These are phyloP conservation scores for Metschnikowia dekortorum DNA, from an alignment of 805 yeast genomes.

Conservation along the genomic window DNA sequence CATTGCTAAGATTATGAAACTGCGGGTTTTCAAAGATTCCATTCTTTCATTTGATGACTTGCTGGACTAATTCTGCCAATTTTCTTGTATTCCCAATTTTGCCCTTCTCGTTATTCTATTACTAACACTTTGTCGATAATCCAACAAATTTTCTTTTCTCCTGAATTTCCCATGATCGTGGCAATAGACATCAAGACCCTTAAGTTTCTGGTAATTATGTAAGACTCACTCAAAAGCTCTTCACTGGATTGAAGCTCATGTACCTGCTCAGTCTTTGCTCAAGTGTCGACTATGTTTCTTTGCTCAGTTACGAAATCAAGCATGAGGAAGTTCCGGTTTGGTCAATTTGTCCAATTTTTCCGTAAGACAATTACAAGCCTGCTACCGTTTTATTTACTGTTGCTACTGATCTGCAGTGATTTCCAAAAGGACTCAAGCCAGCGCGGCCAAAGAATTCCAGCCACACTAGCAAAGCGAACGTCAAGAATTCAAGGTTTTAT, in stretches of 20 bases:
- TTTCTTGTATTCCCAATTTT: conserved; percentile 27
- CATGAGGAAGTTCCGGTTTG: conserved; percentile 15
- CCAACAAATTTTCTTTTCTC: conserved; percentile 2
- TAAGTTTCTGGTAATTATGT: neutral
- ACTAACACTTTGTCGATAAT: conserved; percentile 17
- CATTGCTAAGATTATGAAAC: neutral
- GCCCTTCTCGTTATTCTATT: conserved; percentile 27
- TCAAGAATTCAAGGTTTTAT: no score
- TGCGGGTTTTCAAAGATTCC: conserved; percentile 6
- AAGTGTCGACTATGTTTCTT: conserved; percentile 5
- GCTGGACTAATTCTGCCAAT: conserved; percentile 26
- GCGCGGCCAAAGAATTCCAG: no score
- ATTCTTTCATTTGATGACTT: conserved; percentile 18
- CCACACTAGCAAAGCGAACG: no score
- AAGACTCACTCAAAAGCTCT: conserved; percentile 6
- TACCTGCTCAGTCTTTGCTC: conserved; percentile 2
- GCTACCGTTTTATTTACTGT: no score
- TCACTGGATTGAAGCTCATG: conserved; percentile 4
- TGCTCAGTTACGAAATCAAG: conserved; percentile 15
- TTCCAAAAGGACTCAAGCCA: no score
- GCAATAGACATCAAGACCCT: neutral
- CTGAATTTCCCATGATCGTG: conserved; percentile 3
- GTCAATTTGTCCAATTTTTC: conserved; percentile 11
- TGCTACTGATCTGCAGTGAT: no score
- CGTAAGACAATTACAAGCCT: conserved; percentile 12